Conservation (phyloP, 257 asterid genomes). For the Avicennia marina region DNA sequence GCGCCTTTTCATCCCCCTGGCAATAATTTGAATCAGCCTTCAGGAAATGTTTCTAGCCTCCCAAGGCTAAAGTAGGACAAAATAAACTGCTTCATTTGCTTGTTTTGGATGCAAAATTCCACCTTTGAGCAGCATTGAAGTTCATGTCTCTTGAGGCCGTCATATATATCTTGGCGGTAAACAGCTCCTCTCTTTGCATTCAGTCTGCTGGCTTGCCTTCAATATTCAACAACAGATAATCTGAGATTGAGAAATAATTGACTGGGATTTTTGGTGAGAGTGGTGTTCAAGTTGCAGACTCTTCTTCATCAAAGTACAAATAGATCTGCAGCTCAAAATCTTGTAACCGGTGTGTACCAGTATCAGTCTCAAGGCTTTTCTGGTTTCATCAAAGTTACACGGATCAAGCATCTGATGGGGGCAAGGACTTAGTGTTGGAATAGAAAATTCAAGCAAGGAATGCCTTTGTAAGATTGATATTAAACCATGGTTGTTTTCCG, state of each 20-base stretch:
- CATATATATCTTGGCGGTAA: conserved; percentile 16
- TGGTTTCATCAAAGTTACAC: conserved; percentile 50
- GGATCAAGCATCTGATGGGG: conserved; percentile 64
- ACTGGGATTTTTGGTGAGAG: conserved; percentile 72
- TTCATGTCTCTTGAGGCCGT: conserved; percentile 15
- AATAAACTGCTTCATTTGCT: background rate
- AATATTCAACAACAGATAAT: no score
- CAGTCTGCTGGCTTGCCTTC: no score
- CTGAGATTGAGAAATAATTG: no score
- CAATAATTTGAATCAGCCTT: background rate
- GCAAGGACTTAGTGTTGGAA: conserved; percentile 44
- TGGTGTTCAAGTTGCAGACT: conserved; percentile 53
- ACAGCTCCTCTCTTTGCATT: background rate
- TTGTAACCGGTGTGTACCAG: conserved; percentile 47
- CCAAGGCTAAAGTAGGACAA: background rate
- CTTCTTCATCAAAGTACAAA: conserved; percentile 35
- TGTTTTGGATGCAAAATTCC: background rate
- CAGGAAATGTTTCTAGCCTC: background rate
- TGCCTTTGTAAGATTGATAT: conserved; percentile 51
- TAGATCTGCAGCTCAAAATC: conserved; percentile 41
- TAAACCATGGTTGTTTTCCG: conserved; percentile 69
- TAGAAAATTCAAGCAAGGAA: conserved; percentile 34
- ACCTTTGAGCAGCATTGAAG: background rate
- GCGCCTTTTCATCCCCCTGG: background rate
- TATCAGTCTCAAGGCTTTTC: conserved; percentile 33